Percentiles rank a stretch among this genome's conserved stretches.
Conservation (phyloP, 2,329 filamentous ascomycete species). For the Teratosphaeria zuluensis region DNA sequence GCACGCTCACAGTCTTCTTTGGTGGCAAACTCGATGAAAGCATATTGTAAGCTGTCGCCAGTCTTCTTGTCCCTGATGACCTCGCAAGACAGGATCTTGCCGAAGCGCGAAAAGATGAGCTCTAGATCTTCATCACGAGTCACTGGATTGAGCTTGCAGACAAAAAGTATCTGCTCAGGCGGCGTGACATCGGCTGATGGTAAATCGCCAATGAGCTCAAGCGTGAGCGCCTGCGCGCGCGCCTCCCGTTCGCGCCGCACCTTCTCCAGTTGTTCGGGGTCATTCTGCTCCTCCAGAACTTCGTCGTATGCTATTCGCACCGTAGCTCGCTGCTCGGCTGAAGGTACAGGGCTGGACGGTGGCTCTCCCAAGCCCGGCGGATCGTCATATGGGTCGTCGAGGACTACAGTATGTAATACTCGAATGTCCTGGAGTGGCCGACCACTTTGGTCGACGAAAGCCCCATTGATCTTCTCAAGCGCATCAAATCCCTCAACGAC, state of each 20-base stretch:
- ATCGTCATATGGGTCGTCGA: constrained; percentile 88
- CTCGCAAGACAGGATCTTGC: constrained; percentile 89
- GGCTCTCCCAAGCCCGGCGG: constrained; percentile 68
- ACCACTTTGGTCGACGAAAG: constrained; percentile 77
- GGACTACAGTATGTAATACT: constrained; percentile 81
- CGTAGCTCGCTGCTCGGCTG: constrained; percentile 77
- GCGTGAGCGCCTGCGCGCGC: constrained; percentile 81
- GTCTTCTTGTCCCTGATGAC: constrained; percentile 91
- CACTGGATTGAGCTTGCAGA: constrained; percentile 96
- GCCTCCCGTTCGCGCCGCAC: constrained; percentile 80
- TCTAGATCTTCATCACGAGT: constrained; percentile 91
- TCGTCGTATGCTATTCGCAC: constrained; percentile 88
- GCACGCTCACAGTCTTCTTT: constrained; percentile 88
- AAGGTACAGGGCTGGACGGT: constrained; percentile 68
- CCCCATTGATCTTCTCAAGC: constrained; percentile 83
- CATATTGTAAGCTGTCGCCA: constrained; percentile 90
- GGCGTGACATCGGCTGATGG: constrained; percentile 97
- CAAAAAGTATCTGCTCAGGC: constrained; percentile 92
- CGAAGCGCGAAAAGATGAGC: constrained; percentile 93
- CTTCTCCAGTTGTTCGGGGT: constrained; percentile 72
- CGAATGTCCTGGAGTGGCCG: constrained; percentile 88
- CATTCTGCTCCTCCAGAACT: constrained; percentile 64
- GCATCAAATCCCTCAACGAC: constrained; percentile 94
- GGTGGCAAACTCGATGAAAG: constrained; percentile 93
- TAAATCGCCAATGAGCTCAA: constrained; percentile 96